Percentiles rank a stretch among this genome's conserved stretches.
Evolutionary conservation across 106 monocot species (phyloP).

Genomic region (Iris macrosiphon): DNA sequence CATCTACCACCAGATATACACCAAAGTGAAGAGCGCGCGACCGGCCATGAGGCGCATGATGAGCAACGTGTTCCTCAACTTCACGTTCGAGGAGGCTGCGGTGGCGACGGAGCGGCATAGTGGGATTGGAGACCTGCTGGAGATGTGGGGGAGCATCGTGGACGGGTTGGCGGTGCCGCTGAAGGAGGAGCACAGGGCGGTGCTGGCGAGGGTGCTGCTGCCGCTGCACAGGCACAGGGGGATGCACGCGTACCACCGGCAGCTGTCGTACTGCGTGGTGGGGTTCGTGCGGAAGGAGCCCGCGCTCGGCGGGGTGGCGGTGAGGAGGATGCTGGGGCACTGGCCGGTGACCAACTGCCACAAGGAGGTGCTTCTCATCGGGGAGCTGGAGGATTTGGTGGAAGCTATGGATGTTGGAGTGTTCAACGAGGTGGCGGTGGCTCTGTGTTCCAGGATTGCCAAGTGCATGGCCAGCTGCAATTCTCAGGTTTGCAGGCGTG

Average conservation of each 20-base stretch:
- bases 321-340: conserved; percentile 17
- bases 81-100: conserved; percentile 22
- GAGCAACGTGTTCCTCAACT: conserved; percentile 19
- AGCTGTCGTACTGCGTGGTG: conserved; percentile 34
- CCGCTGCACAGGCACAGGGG: conserved; percentile 41
- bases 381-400: conserved; percentile 42
- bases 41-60: conserved; percentile 31
- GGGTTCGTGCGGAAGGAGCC: conserved; percentile 38
- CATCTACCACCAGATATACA: conserved; percentile 34
- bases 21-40: conserved; percentile 20
- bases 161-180: conserved; percentile 40
- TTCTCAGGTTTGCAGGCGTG: conserved; percentile 32
- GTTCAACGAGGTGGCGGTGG: conserved; percentile 23
- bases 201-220: conserved; percentile 32
- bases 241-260: conserved; percentile 21
- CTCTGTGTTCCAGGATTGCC: conserved; percentile 30
- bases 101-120: conserved; percentile 16
- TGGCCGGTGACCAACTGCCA: conserved; percentile 51
- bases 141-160: conserved; percentile 48
- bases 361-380: conserved; percentile 46
- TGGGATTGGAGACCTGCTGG: conserved; percentile 35
- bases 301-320: conserved; percentile 17
- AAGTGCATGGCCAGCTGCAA: conserved; percentile 34
- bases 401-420: conserved; percentile 8
- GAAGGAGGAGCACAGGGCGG: conserved; percentile 41